A percentile compares a stretch with the other conserved stretches of the same genome.
Conservation (phyloP, 345 rosid genomes). For the Cardiospermum halicacabum region DNA sequence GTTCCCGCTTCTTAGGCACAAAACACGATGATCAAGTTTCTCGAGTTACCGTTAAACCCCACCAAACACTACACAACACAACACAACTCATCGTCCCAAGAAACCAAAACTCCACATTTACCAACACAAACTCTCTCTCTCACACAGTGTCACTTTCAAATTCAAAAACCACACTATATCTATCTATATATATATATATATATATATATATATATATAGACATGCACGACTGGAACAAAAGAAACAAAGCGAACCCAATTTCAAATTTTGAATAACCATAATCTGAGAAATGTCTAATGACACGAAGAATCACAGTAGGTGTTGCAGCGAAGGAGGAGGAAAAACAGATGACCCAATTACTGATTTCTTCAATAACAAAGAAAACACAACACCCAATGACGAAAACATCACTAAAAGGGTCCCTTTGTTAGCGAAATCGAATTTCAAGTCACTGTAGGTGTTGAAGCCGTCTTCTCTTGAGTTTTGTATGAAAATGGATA, state of each 20-base stretch:
- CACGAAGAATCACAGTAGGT: constrained; percentile 31
- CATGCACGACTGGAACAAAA: too few species aligned
- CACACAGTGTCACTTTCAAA: constrained; percentile 41
- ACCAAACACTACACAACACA: constrained; percentile 7
- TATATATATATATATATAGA: too few species aligned
- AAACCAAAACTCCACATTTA: constrained; percentile 19
- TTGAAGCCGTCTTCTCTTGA: constrained; percentile 74
- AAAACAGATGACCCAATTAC: neutral
- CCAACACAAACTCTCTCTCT: constrained; percentile 17
- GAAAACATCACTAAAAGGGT: constrained; percentile 36
- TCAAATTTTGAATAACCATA: too few species aligned
- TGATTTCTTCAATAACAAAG: constrained; percentile 34
- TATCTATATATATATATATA: too few species aligned
- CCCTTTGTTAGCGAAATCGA: constrained; percentile 25
- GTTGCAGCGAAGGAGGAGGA: constrained; percentile 31
- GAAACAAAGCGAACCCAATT: too few species aligned
- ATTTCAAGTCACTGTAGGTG: constrained; percentile 47
- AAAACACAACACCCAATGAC: constrained; percentile 26
- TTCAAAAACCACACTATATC: constrained; percentile 27
- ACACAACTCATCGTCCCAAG: neutral
- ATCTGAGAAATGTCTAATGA: too few species aligned
- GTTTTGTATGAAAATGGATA: constrained; percentile 74
- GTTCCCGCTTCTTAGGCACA: neutral
- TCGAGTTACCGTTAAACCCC: constrained; percentile 16
- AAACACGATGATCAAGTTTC: constrained; percentile 3